Evolutionary conservation across 2,329 filamentous ascomycete genomes (phyloP), one percentile per base, ranked within the genome.

Genomic region (Venturia aucupariae): DNA sequence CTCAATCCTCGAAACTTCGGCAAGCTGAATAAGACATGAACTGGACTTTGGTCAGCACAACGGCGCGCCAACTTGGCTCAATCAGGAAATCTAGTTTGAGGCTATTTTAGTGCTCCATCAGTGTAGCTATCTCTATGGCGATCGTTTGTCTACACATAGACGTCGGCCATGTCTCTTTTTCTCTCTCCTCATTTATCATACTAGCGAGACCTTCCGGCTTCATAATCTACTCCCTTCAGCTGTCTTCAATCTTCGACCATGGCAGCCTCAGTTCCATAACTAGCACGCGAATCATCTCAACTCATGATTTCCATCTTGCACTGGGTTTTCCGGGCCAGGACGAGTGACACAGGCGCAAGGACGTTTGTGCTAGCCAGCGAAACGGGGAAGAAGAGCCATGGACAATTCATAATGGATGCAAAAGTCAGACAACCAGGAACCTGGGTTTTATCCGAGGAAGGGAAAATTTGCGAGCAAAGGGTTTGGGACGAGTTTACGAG

Each of bases 371-470:
- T 55, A 41, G 65, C 55, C 6, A 38, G 57, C n/a, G 2, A 13
- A 22, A 46, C 59, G n/a, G 65, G 65, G 7, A 22, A 19, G 15
- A 35, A 62, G 46, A 44, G 24, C 19, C 64, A 66, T 30, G 65
- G 65, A 10, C 19, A 60, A 42, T 66, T 38, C 32, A 15, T 66
- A 35, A 46, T 24, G 15, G 38, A 66, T 60, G 46, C 42, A n/a
- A 22, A 38, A 32, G 38, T 63, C 22, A 17, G 38, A n/a, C 17
- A n/a, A 41, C 41, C 41, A n/a, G 39, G 35, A 11, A 24, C 7
- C 35, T 62, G 39, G 41, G 41, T 63, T 24, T 32, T 38, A 30
- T 30, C 32, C 19, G 39, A 64, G 54, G 46, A 64, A 48, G 51
- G 41, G 13, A 65, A 17, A 19, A n/a, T 30, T 27, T 15, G 30